Base-by-base conservation (phyloP, 2,329 filamentous ascomycete species). In the Pseudocercospora cruenta region DNA sequence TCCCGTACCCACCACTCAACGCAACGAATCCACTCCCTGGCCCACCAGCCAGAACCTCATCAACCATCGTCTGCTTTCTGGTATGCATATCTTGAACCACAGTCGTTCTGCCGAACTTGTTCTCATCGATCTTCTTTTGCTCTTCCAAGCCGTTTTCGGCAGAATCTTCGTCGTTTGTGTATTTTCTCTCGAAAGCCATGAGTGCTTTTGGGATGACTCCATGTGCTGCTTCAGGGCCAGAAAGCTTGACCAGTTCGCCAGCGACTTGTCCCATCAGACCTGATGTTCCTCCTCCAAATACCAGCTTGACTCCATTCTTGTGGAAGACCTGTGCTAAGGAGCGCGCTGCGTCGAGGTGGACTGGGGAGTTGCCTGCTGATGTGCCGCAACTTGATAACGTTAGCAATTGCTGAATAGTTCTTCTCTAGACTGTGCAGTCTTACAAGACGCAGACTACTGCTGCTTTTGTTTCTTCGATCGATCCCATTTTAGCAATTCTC, bases 201-300 rank as follows among this genome's bases (percentile, higher is more conserved):
- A 99, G 87, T 0, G 94, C 91, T 55, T 90, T 86, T 4, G 95
- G 95, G 75, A 98, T 97, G 78, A 99, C 91, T 75, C 95, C 95
- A 81, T 97, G 94, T 19, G 97, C 94, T 10, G 90, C 82, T 61
- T 88, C 80, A 0, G 93, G 92, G 2, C 95, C 94, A 6, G 90
- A 89, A 69, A 97, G 87, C 0, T 90, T 85, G 71, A 96, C 93
- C 24, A 98, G 88, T 0, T 92, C 93, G 73, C 90, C 90, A 45
- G 95, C 93, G n/a, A 98, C 80, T 77, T 97, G 93, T 76, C 95
- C 95, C 95, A 99, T 99, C 54, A 99, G 86, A 10, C 95, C 95
- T 39, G 93, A 88, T 2, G 94, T 97, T 75, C 95, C 95, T 71
- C 95, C 95, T 72, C 94, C 94, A 79, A 97, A 98, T 70, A 98